Evolutionary conservation across 441 rosid species (phyloP), one percentile per base, ranked within the genome.

Genomic region (Bocquillonia castaneifolia): DNA sequence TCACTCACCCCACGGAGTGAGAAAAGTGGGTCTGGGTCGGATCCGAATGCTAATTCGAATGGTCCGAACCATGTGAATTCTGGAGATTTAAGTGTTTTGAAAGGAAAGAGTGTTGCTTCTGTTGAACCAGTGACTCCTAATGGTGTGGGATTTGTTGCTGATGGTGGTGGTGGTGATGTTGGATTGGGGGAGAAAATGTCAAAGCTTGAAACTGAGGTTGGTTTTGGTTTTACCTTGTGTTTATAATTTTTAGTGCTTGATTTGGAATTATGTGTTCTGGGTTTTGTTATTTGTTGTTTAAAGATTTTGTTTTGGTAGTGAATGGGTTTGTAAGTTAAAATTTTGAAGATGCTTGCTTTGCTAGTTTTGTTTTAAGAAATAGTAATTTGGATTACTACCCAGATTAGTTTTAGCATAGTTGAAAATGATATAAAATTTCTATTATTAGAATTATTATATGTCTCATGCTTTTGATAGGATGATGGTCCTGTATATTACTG

Each of bases 161-260:
- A 78, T 26, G 48, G 54, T 57, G 84, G 54, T 57, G 84, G 63
- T n/a, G 76, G 64, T 37, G 59, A 52, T 58, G 83, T 65, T 18
- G 76, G 69, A 47, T 60, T 80, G 86, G 72, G 64, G 5, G 82
- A 83, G 31, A 86, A 80, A 80, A 70, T 79, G 34, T 76, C 86
- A 8, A 81, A 73, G 79, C 97, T 93, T 22, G 96, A 93, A 73
- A 83, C 74, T 20, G 97, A 89, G 96, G 97, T 93, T 14, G 22
- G 72, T 61, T 22, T 20, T 15, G 2, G 12, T 37, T 45, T 39
- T 1, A 3, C 12, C 36, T 26, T 18, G 17, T 1, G 12, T 52
- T 15, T 42, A 6, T 10, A 32, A 4, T 31, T 8, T 40, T 28
- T 42, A 45, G 5, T 57, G 12, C 0, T 5, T 48, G 2, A 20